Percentiles rank a stretch among this genome's conserved stretches.
Conservation (phyloP, 2,329 filamentous ascomycete genomes). For the Penicillium janthinellum region DNA sequence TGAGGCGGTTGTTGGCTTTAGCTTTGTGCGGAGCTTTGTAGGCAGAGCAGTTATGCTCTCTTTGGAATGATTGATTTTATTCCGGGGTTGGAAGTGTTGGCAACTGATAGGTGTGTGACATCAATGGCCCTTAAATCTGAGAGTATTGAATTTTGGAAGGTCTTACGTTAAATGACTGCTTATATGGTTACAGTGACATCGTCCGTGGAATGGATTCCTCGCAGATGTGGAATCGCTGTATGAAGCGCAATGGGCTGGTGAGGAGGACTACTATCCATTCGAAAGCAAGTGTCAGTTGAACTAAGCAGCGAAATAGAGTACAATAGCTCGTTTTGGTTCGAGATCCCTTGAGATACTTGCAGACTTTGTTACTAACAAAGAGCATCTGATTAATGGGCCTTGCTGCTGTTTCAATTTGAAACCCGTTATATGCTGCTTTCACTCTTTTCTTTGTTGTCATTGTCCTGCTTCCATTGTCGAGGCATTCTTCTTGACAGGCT, state of each 20-base stretch:
- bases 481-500: neutral
- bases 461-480: neutral
- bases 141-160: neutral
- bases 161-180: neutral
- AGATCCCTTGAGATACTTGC: neutral
- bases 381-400: too few relatives aligned
- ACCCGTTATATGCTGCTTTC: neutral
- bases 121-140: neutral
- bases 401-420: neutral
- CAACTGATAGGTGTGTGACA: constrained; percentile 53
- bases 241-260: neutral
- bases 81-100: constrained; percentile 56
- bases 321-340: neutral
- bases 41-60: constrained; percentile 52
- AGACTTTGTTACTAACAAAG: neutral
- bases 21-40: constrained; percentile 50
- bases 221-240: neutral
- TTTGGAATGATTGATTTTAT: constrained; percentile 56
- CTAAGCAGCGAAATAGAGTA: neutral
- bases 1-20: constrained; percentile 54
- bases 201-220: neutral
- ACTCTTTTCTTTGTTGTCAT: neutral
- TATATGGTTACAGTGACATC: constrained; percentile 1
- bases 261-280: neutral
- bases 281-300: neutral